phyloP scores from a whole-genome alignment of 805 yeast genomes.

The Saccharomycopsis olivae region DNA sequence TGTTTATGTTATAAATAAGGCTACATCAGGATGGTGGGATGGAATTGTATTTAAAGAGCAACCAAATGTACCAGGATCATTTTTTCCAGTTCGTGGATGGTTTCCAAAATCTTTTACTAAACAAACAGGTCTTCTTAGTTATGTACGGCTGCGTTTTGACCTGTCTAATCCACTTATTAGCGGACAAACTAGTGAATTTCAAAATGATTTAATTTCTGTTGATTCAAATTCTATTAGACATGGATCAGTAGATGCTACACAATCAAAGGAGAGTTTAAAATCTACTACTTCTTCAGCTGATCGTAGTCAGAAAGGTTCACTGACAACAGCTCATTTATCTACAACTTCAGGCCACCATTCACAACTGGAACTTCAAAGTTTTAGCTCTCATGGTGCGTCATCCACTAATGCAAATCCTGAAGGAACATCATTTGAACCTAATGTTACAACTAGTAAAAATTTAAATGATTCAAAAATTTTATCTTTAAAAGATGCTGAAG shows the following conservation, averaged over 20 bases:
- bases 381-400: not conserved
- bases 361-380: not conserved
- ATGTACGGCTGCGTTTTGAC: not conserved
- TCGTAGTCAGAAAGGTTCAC: not conserved
- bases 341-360: not conserved
- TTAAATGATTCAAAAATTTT: conserved; percentile 8
- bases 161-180: too few species aligned
- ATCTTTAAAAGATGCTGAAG: conserved; percentile 12
- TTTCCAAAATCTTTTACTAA: conserved; percentile 61
- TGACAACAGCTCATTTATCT: not conserved
- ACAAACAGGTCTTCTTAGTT: conserved; percentile 5
- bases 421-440: not conserved
- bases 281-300: not conserved
- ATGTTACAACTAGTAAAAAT: not conserved
- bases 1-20: conserved; percentile 54
- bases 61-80: not conserved
- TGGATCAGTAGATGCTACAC: not conserved
- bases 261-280: too few species aligned
- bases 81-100: conserved; percentile 54
- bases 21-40: conserved; percentile 80
- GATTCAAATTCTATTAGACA: too few species aligned
- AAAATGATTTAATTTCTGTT: not conserved
- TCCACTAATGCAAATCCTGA: not conserved
- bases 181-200: too few species aligned
- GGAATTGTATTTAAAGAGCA: conserved; percentile 37